Conservation (phyloP, 495 filamentous ascomycete genomes). For the Penicillium riverlandense region DNA sequence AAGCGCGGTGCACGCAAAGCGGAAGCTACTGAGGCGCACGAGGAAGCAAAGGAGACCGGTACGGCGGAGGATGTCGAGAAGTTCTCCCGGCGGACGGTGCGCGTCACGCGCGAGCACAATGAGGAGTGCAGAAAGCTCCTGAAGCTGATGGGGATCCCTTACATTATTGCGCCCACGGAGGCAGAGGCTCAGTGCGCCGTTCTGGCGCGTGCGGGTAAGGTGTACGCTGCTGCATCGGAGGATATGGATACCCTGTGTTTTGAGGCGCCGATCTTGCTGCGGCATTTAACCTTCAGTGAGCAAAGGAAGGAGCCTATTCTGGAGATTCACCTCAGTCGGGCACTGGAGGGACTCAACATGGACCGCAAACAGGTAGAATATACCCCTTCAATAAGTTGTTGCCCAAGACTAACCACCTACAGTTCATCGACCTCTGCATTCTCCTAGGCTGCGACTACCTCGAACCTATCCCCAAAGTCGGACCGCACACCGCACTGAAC, state of each 20-base stretch:
- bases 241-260: conserved; percentile 99
- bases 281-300: conserved; percentile 94
- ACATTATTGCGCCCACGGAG: conserved; percentile 90
- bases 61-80: conserved; percentile 97
- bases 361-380: conserved; percentile 64
- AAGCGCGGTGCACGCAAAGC: conserved; percentile 88
- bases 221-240: conserved; percentile 92
- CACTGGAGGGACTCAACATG: conserved; percentile 79
- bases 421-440: conserved; percentile 98
- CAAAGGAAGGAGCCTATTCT: conserved; percentile 96
- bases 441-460: conserved; percentile 97
- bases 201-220: conserved; percentile 85
- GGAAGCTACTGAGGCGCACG: conserved; percentile 78
- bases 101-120: conserved; percentile 95
- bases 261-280: conserved; percentile 79
- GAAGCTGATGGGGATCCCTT: conserved; percentile 92
- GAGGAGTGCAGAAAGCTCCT: conserved; percentile 85
- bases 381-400: not conserved
- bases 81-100: conserved; percentile 89
- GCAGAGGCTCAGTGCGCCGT: conserved; percentile 95
- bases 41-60: conserved; percentile 95
- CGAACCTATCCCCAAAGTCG: conserved; percentile 90
- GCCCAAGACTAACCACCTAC: not conserved
- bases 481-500: conserved; percentile 83
- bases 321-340: conserved; percentile 81